A percentile compares a stretch with the other conserved stretches of the same genome.
Evolutionary conservation across 192 early-diverging fungal species (phyloP).

Genomic region (Coemansia sp.): DNA sequence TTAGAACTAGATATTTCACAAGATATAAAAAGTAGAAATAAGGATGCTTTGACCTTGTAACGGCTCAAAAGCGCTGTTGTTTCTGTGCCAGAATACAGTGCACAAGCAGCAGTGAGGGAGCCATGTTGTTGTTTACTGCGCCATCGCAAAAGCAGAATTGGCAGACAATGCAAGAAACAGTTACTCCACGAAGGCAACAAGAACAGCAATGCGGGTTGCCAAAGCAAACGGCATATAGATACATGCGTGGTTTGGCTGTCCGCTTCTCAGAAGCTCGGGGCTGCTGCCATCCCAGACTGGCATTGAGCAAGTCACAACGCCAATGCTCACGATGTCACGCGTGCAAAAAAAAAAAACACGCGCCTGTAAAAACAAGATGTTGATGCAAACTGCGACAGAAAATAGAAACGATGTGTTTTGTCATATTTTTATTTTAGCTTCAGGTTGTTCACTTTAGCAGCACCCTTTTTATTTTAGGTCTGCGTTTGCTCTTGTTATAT

Average conservation of each 20-base stretch:
- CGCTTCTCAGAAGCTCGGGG: neutral
- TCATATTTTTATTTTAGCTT: neutral
- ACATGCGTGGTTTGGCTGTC: neutral
- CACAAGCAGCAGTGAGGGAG: neutral
- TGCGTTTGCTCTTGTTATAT: neutral
- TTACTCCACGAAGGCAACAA: neutral
- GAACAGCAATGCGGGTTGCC: neutral
- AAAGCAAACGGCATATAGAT: neutral
- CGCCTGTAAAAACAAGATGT: no score
- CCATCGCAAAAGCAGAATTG: neutral
- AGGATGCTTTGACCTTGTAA: neutral
- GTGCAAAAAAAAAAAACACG: no score
- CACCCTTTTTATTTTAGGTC: neutral
- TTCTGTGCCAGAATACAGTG: neutral
- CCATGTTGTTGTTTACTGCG: neutral
- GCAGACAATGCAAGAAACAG: neutral
- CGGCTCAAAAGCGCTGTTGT: neutral
- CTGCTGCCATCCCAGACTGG: no score
- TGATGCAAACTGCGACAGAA: no score
- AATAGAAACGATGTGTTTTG: neutral
- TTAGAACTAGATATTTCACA: no score
- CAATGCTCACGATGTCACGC: no score
- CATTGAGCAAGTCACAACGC: no score
- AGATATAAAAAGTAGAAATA: no score
- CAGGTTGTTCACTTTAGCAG: no score